Conservation (phyloP, 2,329 filamentous ascomycete species). For the Stagonosporopsis tanaceti region DNA sequence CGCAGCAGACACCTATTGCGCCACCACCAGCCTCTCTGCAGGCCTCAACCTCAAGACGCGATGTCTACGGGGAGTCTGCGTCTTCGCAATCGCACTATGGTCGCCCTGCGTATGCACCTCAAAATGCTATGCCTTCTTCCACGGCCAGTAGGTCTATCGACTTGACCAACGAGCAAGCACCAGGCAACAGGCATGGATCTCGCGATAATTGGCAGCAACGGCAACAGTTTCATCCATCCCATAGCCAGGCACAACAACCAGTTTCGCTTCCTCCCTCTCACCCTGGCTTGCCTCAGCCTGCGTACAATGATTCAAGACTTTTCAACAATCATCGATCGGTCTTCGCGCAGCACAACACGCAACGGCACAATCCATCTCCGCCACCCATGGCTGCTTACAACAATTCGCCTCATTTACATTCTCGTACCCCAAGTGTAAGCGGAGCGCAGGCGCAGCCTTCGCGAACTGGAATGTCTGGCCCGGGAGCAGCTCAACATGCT, state of each 20-base stretch:
- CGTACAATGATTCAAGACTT: constrained; percentile 31
- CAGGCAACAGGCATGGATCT: constrained; percentile 25
- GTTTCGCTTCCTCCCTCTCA: constrained; percentile 39
- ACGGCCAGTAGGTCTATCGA: constrained; percentile 40
- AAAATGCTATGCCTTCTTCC: constrained; percentile 32
- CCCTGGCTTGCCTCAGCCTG: constrained; percentile 36
- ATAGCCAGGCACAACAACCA: constrained; percentile 39
- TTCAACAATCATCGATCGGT: constrained; percentile 42
- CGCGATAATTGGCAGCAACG: constrained; percentile 44
- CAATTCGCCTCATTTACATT: constrained; percentile 47
- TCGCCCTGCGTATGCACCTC: constrained; percentile 39
- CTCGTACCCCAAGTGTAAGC: constrained; percentile 46
- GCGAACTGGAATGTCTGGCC: constrained; percentile 35
- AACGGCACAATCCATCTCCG: constrained; percentile 45
- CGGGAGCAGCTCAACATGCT: constrained; percentile 30
- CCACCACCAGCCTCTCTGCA: constrained; percentile 41
- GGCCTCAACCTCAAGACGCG: constrained; percentile 34
- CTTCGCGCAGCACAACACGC: constrained; percentile 44
- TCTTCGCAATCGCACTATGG: constrained; percentile 37
- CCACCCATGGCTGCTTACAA: constrained; percentile 40
- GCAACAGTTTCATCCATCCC: constrained; percentile 36
- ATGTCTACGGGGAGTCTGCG: constrained; percentile 35
- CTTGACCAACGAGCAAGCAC: constrained; percentile 40
- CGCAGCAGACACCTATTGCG: constrained; percentile 44
- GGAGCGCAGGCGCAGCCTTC: constrained; percentile 35